Conservation (phyloP, 1,284 basidiomycete species). For the Peniophora sp. region DNA sequence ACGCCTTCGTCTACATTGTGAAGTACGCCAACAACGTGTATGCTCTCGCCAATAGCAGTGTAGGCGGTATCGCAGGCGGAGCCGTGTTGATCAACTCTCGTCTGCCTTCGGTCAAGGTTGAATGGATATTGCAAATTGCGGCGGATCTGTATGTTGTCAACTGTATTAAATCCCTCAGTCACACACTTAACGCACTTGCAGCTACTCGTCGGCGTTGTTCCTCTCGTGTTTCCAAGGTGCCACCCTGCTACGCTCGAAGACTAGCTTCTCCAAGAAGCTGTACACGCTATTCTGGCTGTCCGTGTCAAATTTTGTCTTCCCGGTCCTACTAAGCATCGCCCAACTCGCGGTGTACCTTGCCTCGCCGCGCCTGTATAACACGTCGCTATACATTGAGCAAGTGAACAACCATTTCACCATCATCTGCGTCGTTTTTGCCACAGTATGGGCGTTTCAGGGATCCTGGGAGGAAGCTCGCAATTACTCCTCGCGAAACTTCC, state of each 20-base stretch:
- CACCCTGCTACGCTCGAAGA: too few relatives aligned
- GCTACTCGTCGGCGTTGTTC: conserved; percentile 12
- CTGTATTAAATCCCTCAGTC: not conserved
- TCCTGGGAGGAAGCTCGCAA: not conserved
- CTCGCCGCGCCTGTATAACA: conserved; percentile 4
- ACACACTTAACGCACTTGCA: conserved; percentile 6
- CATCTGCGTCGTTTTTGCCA: conserved; percentile 16
- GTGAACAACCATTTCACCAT: conserved; percentile 14
- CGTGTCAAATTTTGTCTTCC: conserved; percentile 22
- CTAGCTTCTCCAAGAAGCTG: conserved; percentile 4
- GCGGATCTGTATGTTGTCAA: conserved; percentile 16
- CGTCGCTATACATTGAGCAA: conserved; percentile 8
- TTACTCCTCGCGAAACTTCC: too few relatives aligned
- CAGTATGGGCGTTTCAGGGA: conserved; percentile 12
- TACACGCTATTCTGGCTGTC: conserved; percentile 21
- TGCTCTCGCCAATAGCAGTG: not conserved
- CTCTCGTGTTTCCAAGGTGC: conserved; percentile 3
- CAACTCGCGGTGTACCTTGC: conserved; percentile 13
- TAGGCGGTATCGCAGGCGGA: not conserved
- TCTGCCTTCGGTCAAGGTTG: conserved; percentile 15
- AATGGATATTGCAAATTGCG: conserved; percentile 21
- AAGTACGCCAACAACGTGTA: conserved; percentile 2
- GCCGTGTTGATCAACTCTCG: conserved; percentile 7
- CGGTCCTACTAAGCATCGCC: conserved; percentile 18
- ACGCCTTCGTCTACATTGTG: conserved; percentile 10